These are phyloP conservation scores for Avena insularis DNA, from an alignment of 176 grass and related monocot genomes.

Conservation along the genomic window DNA sequence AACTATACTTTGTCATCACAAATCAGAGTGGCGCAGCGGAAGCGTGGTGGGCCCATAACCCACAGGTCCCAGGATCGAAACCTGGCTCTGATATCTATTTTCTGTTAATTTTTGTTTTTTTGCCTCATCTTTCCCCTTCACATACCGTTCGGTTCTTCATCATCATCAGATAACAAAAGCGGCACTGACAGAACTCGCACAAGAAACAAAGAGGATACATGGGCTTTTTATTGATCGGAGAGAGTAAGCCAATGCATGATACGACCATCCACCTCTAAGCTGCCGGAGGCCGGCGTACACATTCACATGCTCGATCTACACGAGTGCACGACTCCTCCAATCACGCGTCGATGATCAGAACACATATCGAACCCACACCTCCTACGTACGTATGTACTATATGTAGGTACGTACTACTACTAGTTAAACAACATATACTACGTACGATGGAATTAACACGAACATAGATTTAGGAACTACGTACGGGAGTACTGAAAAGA, in stretches of 20 bases:
- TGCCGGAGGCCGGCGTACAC: background rate
- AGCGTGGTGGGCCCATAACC: conserved; percentile 98
- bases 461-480: background rate
- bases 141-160: too few species aligned
- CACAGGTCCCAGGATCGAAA: conserved; percentile 86
- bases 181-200: background rate
- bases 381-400: background rate
- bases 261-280: background rate
- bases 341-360: conserved; percentile 4
- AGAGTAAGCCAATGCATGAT: background rate
- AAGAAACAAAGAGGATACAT: background rate
- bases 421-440: background rate
- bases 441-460: background rate
- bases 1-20: background rate
- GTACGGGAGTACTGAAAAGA: background rate
- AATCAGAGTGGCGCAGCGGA: conserved; percentile 91
- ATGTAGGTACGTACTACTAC: background rate
- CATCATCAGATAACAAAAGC: too few species aligned
- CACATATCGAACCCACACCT: conserved; percentile 4
- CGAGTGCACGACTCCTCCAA: background rate
- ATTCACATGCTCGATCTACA: background rate
- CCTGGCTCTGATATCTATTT: conserved; percentile 67
- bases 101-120: background rate
- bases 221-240: conserved; percentile 7
- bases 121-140: too few species aligned